Evolutionary conservation across 129 eudicot species (phyloP), one percentile per base, ranked within the genome.

Genomic region (Chrysanthemum makinoi): DNA sequence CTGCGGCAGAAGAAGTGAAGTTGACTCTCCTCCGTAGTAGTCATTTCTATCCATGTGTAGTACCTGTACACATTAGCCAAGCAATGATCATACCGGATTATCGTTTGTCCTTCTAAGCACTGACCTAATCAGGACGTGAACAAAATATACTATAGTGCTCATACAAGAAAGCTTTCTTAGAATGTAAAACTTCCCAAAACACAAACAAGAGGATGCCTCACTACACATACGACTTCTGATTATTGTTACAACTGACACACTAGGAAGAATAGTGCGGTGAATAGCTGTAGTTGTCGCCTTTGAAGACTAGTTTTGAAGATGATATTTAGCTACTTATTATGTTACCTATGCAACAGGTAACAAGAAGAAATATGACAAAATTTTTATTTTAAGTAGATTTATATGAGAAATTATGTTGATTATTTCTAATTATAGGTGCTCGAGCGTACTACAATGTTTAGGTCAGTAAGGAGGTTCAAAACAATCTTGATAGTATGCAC

Each of bases 1-100:
- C 85, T 83, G 88, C 53, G 79, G 81, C 66, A 86, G 83, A 75
- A 76, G 81, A 2, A 86, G 88, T 16, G 92, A 86, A 54, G 86
- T 86, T 20, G 92, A 86, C 28, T 84, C 92, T 62, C 88, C 92
- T 61, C 92, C 92, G 62, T 86, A 86, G 80, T 86, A 86, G 68
- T 86, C 92, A 81, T 86, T 83, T 50, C 88, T 81, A 74, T 86
- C 92, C 88, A 86, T 86, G 75, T 86, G 92, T 24, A 86, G 76
- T 39, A 86, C 92, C 92, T 86, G 70, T 72, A 62, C 57, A 24
- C n/a, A 74, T 49, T 46, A 33, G 72, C 55, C 62, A 64, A 57
- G 50, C 60, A 65, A 75, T 20, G 43, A 70, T 54, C 24, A n/a
- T 68, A 30, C 30, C n/a, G 5, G 35, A 20, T n/a, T 16, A 76